Evolutionary conservation across 257 asterid genomes (phyloP), one percentile per base, ranked within the genome.

Genomic region (Asclepias syriaca): DNA sequence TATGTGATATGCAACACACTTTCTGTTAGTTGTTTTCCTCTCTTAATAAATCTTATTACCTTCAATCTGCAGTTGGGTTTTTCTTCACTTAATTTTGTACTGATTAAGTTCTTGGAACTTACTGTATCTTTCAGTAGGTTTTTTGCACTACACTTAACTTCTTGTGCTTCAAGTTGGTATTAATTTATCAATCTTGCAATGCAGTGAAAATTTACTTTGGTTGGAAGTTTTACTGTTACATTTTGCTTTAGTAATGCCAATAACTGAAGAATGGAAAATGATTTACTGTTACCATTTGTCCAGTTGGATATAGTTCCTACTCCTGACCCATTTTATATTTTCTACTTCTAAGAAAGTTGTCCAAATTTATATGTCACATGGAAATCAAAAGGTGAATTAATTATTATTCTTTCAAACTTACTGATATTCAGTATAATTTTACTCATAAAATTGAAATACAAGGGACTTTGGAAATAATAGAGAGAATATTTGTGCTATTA

Each of bases 1-100:
- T 93, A 85, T 81, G 95, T 73, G 6, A 72, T 66, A 50, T 27
- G 9, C 77, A 22, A 57, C 60, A 59, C 73, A 32, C 67, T 66
- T 69, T 55, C 34, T 68, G 68, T 29, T 71, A 32, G 27, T 43
- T 45, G 46, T 57, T 29, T 69, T 72, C 10, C 11, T 18, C 16
- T 1, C 18, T 14, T 8, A n/a, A 39, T 66, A 58, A 61, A 27
- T 66, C 8, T 66, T 11, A 34, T 15, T 2, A 40, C 48, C 39
- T 67, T 27, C 43, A 45, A n/a, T 66, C 32, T 60, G 45, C 14
- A 32, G 0, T 37, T 74, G 61, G 61, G 34, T 56, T 61, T 19
- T 63, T 63, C 49, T 18, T 37, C 40, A 16, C 27, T 37, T 15
- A 63, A 34, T 13, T 18, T 63, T 63, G 68, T 16, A 63, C 50